Conservation (phyloP, 2,329 filamentous ascomycete genomes). For the Ophiocordyceps robertsii region DNA sequence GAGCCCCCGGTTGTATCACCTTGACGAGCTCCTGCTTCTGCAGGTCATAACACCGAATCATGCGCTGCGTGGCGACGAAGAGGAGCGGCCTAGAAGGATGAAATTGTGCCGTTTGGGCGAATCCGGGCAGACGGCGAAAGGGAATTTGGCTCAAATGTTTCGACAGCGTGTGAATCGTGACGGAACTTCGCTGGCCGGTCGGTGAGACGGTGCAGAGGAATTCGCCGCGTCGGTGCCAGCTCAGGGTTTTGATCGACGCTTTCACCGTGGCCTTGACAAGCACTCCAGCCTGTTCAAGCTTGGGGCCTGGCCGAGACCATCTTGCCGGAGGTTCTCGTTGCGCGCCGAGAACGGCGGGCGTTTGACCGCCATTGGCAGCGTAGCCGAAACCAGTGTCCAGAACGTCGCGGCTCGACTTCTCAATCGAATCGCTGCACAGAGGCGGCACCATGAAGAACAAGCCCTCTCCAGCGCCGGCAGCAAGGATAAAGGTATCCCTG, state of each 20-base stretch:
- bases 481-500: slow-evolving; percentile 66
- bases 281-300: slow-evolving; percentile 65
- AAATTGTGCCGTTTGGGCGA: slow-evolving; percentile 82
- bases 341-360: slow-evolving; percentile 23
- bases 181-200: slow-evolving; percentile 60
- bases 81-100: slow-evolving; percentile 87
- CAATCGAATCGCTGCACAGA: slow-evolving; percentile 58
- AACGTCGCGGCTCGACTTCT: slow-evolving; percentile 60
- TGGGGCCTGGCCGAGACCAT: slow-evolving; percentile 67
- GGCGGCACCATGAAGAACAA: slow-evolving; percentile 74
- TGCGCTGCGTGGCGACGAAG: slow-evolving; percentile 90
- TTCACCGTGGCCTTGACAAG: slow-evolving; percentile 70
- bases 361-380: slow-evolving; percentile 40
- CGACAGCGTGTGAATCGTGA: slow-evolving; percentile 87
- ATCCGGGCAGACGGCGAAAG: slow-evolving; percentile 64
- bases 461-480: slow-evolving; percentile 72
- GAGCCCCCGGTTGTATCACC: slow-evolving; percentile 81
- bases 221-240: slow-evolving; percentile 88
- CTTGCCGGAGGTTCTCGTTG: slow-evolving; percentile 53
- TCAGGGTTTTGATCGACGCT: slow-evolving; percentile 71
- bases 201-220: slow-evolving; percentile 90
- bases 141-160: slow-evolving; percentile 93
- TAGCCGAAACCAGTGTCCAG: slow-evolving; percentile 90
- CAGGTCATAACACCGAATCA: slow-evolving; percentile 87
- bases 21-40: slow-evolving; percentile 85